These are phyloP conservation scores for Penicillium robsamsonii DNA, from an alignment of 495 filamentous ascomycete genomes.

Conservation along the genomic window DNA sequence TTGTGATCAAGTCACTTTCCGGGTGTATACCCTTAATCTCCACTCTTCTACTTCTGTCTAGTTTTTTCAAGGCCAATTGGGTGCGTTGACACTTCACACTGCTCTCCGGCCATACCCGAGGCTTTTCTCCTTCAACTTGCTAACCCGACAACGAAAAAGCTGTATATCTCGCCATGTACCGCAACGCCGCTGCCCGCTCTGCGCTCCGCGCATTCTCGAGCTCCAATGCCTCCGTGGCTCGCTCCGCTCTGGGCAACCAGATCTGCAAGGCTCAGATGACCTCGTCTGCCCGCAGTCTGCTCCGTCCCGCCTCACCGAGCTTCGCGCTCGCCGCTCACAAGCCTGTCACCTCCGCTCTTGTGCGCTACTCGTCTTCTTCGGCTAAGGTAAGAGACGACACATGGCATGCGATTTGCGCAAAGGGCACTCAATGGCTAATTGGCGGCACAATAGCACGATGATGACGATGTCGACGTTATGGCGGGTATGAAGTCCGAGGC, in stretches of 20 bases:
- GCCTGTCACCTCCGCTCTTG: constrained; percentile 52
- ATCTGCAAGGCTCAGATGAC: constrained; percentile 49
- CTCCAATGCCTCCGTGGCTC: constrained; percentile 49
- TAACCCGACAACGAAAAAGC: constrained; percentile 41
- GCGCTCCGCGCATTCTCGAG: constrained; percentile 46
- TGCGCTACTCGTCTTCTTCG: constrained; percentile 45
- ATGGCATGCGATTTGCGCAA: neutral
- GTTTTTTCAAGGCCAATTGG: constrained; percentile 39
- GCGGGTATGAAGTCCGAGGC: constrained; percentile 69
- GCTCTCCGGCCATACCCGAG: constrained; percentile 28
- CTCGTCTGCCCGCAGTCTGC: constrained; percentile 39
- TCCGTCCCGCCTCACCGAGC: constrained; percentile 36
- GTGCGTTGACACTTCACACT: constrained; percentile 22
- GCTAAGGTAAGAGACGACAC: constrained; percentile 31
- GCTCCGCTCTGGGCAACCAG: constrained; percentile 39
- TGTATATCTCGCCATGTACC: constrained; percentile 43
- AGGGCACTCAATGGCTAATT: constrained; percentile 30
- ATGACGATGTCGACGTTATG: constrained; percentile 60
- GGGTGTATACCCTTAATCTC: constrained; percentile 40
- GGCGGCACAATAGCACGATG: constrained; percentile 25
- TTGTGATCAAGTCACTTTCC: constrained; percentile 33
- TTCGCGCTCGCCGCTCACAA: constrained; percentile 48
- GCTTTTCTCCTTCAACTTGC: constrained; percentile 34
- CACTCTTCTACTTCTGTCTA: constrained; percentile 28
- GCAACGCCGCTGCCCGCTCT: constrained; percentile 47